Base-by-base conservation (phyloP, 345 rosid species). In the Linum usitatissimum region DNA sequence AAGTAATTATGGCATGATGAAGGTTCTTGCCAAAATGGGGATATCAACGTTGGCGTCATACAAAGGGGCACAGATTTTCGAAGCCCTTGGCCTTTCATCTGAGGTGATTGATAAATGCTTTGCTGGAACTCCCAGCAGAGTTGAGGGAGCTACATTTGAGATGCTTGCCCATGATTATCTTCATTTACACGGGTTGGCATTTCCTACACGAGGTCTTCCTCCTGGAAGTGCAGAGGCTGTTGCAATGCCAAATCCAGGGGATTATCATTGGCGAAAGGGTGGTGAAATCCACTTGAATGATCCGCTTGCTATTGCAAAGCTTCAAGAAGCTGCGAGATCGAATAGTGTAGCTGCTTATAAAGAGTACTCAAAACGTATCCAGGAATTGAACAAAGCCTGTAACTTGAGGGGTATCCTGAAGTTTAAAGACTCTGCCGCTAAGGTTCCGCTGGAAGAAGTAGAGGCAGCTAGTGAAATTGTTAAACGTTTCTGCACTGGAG, bases 1-100 rank as follows among this genome's bases (percentile, higher is more conserved):
- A 64, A 94, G 99, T 77, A 88, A 75, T 80, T 94, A 90, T 72
- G 99, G 99, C 66, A 94, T 94, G 99, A 94, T 94, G 99, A 94
- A 94, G 77, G 99, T 94, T 71, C 96, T 94, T 48, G 99, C 99
- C 14, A 94, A 90, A 71, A 94, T 94, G 99, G 99, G 99, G 59
- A 94, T 94, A 55, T 94, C 99, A 38, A 94, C 99, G 36, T 65
- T 94, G 71, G 99, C 99, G 51, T 94, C 99, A 0, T 94, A 94
- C 77, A 94, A 94, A 80, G 99, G 99, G 56, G 97, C 99, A 77
- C 99, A 94, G 71, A 94, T 94, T 66, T 94, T 94, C 66, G 99
- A 94, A 85, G 97, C 96, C 51, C 79, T 94, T 51, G 99, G 99
- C 36, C 97, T 94, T 64, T 86, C 99, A 7, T 88, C 95, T 55